Evolutionary conservation across 805 yeast genomes (phyloP).

Genomic region (Starmera pachycereana): DNA sequence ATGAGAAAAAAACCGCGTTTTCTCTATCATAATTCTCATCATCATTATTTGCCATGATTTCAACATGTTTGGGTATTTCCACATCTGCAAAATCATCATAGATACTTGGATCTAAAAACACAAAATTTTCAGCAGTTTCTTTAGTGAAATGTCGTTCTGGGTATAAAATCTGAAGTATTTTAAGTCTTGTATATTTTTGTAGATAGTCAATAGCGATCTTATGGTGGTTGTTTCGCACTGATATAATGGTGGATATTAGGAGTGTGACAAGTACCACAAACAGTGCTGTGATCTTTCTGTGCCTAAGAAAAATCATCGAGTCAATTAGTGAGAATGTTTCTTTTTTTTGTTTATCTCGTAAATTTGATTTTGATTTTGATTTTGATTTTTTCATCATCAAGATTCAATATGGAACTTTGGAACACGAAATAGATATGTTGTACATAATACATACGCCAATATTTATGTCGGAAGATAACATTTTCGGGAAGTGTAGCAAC

Average conservation of each 20-base stretch:
- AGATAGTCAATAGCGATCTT: conserved; percentile 11
- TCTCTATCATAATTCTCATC: conserved; percentile 27
- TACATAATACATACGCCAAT: too few relatives aligned
- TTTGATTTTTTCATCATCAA: too few relatives aligned
- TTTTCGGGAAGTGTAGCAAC: too few relatives aligned
- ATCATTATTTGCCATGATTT: conserved; percentile 1
- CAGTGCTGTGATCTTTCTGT: neutral
- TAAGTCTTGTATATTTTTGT: conserved; percentile 10
- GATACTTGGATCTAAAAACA: conserved; percentile 9
- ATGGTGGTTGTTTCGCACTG: conserved; percentile 14
- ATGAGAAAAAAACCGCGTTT: conserved; percentile 58
- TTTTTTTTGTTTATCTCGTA: too few relatives aligned
- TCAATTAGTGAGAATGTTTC: too few relatives aligned
- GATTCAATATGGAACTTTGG: too few relatives aligned
- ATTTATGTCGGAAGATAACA: too few relatives aligned
- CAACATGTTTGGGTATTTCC: conserved; percentile 2
- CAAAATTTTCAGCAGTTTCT: conserved; percentile 11
- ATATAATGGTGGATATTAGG: neutral
- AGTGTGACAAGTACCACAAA: neutral
- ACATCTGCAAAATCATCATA: conserved; percentile 1
- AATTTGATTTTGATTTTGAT: too few relatives aligned
- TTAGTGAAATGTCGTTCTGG: conserved; percentile 15
- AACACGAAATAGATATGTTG: too few relatives aligned
- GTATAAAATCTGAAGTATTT: conserved; percentile 13
- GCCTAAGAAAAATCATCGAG: conserved; percentile 1